Conservation (phyloP, 2,329 filamentous ascomycete genomes). For the Gaeumannomyces sp. region DNA sequence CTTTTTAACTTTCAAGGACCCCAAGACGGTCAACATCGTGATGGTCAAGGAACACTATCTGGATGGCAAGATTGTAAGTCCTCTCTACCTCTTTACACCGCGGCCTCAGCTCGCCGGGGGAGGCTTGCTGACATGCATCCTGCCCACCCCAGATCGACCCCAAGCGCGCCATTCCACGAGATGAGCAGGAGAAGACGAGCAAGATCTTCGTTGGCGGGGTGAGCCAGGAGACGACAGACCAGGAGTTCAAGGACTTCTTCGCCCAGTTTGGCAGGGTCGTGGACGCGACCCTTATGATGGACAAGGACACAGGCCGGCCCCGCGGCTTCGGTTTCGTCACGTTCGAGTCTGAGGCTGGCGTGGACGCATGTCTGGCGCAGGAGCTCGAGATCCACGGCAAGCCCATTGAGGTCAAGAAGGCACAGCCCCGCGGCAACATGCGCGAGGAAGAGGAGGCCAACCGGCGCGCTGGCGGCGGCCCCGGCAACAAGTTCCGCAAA, state of each 20-base stretch:
- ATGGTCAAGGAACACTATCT: conserved; percentile 99
- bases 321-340: conserved; percentile 97
- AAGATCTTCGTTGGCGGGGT: conserved; percentile 99
- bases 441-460: conserved; percentile 79
- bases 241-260: conserved; percentile 95
- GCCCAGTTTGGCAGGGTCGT: conserved; percentile 93
- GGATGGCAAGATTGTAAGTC: conserved; percentile 92
- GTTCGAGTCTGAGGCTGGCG: conserved; percentile 91
- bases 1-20: conserved; percentile 95
- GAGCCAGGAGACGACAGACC: conserved; percentile 92
- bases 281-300: conserved; percentile 98
- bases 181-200: conserved; percentile 96
- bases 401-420: conserved; percentile 96
- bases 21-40: conserved; percentile 96
- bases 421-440: conserved; percentile 90
- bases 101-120: background rate
- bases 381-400: conserved; percentile 92
- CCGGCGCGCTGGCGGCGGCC: conserved; percentile 45
- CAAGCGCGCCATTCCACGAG: conserved; percentile 91
- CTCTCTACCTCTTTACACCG: too few relatives aligned
- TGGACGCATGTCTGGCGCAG: conserved; percentile 80
- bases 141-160: conserved; percentile 76
- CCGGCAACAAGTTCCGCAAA: conserved; percentile 50
- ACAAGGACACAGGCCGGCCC: conserved; percentile 96
- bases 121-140: background rate